Evolutionary conservation across 1,139 yeast genomes (phyloP).

Genomic region (Trichomonascaceae sp.): DNA sequence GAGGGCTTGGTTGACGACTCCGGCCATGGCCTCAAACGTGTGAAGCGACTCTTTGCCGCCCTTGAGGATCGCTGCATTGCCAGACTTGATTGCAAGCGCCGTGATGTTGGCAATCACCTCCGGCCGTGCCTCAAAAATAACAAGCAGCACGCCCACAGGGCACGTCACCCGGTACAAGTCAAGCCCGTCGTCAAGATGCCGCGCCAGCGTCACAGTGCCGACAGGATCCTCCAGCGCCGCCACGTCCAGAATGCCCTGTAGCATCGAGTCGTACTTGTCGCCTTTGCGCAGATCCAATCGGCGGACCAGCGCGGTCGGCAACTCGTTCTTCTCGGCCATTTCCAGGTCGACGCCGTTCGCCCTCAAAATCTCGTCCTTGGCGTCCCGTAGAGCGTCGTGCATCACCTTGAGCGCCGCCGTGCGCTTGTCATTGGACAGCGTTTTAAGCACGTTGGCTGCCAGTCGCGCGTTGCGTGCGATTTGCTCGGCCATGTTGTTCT

Average conservation of each 20-base stretch:
- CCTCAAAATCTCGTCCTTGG: slow-evolving; percentile 47
- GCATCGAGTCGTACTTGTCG: slow-evolving; percentile 86
- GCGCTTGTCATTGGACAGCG: slow-evolving; percentile 60
- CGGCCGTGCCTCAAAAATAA: slow-evolving; percentile 93
- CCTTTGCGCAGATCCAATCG: slow-evolving; percentile 69
- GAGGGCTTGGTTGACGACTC: slow-evolving; percentile 51
- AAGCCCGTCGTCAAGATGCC: slow-evolving; percentile 76
- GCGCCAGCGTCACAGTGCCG: slow-evolving; percentile 71
- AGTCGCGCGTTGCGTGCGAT: slow-evolving; percentile 69
- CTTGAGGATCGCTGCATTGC: slow-evolving; percentile 81
- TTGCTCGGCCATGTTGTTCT: slow-evolving; percentile 55
- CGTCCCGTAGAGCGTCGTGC: slow-evolving; percentile 47
- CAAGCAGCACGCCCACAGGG: slow-evolving; percentile 87
- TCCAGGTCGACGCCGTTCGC: slow-evolving; percentile 71
- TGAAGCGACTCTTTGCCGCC: slow-evolving; percentile 91
- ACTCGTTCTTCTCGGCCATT: slow-evolving; percentile 43
- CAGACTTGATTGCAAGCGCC: slow-evolving; percentile 89
- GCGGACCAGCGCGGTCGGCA: slow-evolving; percentile 61
- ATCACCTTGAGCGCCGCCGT: slow-evolving; percentile 60
- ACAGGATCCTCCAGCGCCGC: slow-evolving; percentile 82
- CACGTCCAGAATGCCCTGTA: slow-evolving; percentile 88
- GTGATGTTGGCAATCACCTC: slow-evolving; percentile 97
- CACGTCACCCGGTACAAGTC: slow-evolving; percentile 73
- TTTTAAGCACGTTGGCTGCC: slow-evolving; percentile 71
- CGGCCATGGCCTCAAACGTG: slow-evolving; percentile 75